Evolutionary conservation across 225 moss, liverwort and hornwort genomes (phyloP).

Genomic region (Bryum argenteum): DNA sequence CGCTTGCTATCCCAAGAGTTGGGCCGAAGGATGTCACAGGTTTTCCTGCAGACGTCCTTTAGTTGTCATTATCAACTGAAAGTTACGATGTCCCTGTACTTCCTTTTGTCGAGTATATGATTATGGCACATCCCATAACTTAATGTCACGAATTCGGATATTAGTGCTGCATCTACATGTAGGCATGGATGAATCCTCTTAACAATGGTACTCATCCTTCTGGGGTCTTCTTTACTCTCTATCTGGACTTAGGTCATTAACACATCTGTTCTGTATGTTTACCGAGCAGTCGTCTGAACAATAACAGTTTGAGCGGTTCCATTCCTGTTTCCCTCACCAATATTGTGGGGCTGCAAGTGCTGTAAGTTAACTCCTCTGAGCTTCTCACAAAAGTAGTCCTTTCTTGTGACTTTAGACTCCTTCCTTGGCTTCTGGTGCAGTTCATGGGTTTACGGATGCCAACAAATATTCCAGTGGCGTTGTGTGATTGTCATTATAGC

Average conservation of each 20-base stretch:
- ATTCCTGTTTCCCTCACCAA: conserved; percentile 81
- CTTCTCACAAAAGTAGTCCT: conserved; percentile 13
- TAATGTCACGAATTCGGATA: background rate
- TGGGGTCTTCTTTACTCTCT: background rate
- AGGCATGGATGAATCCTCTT: conserved; percentile 1
- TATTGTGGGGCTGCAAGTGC: conserved; percentile 81
- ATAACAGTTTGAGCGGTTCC: conserved; percentile 71
- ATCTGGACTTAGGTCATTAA: conserved; percentile 8
- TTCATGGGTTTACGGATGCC: conserved; percentile 17
- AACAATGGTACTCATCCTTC: background rate
- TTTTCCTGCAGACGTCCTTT: conserved; percentile 7
- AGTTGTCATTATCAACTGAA: background rate
- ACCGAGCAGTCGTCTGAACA: conserved; percentile 82
- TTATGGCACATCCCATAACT: background rate
- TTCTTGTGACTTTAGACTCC: background rate
- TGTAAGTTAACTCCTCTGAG: conserved; percentile 64
- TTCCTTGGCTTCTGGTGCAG: conserved; percentile 4
- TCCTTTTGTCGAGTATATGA: background rate
- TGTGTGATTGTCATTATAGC: conserved; percentile 23
- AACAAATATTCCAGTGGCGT: background rate
- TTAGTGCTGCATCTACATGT: background rate
- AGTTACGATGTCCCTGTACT: conserved; percentile 3
- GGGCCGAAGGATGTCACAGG: background rate
- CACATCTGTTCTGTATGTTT: conserved; percentile 21
- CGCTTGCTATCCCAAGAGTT: conserved; percentile 9